These are phyloP conservation scores for Trichosporon ovoides DNA, from an alignment of 1,284 basidiomycete genomes.

Conservation along the genomic window DNA sequence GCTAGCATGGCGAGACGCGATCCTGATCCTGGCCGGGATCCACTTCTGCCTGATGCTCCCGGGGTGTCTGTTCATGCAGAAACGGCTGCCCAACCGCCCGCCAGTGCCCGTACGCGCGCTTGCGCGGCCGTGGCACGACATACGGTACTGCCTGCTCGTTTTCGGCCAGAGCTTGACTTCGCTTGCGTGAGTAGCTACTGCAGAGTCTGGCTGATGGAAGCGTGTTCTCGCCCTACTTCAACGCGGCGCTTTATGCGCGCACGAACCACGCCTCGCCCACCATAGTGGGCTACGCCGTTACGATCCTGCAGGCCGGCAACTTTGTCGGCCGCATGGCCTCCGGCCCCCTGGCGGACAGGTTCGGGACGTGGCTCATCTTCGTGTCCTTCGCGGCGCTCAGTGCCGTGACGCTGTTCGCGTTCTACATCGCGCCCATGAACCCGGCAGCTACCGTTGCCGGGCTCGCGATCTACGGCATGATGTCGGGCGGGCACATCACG, in stretches of 20 bases:
- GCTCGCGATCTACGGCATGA: constrained; percentile 33
- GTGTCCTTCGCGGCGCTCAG: background rate
- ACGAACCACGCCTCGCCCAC: background rate
- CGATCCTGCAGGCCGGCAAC: constrained; percentile 11
- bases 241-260: constrained; percentile 7
- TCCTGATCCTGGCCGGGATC: constrained; percentile 23
- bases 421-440: constrained; percentile 27
- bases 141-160: constrained; percentile 10
- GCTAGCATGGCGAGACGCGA: constrained; percentile 22
- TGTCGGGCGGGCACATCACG: constrained; percentile 39
- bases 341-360: constrained; percentile 10
- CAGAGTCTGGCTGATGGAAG: constrained; percentile 7
- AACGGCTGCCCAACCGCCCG: constrained; percentile 21
- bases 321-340: constrained; percentile 6
- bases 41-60: constrained; percentile 24
- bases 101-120: constrained; percentile 15
- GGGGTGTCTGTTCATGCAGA: constrained; percentile 21
- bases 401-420: constrained; percentile 5
- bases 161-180: constrained; percentile 2
- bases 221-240: constrained; percentile 18
- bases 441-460: constrained; percentile 29
- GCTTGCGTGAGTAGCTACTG: background rate
- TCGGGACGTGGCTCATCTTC: constrained; percentile 16
- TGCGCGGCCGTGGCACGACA: constrained; percentile 11
- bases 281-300: constrained; percentile 10